These are phyloP conservation scores for Peziza echinospora DNA, from an alignment of 495 filamentous ascomycete genomes.

Conservation along the genomic window DNA sequence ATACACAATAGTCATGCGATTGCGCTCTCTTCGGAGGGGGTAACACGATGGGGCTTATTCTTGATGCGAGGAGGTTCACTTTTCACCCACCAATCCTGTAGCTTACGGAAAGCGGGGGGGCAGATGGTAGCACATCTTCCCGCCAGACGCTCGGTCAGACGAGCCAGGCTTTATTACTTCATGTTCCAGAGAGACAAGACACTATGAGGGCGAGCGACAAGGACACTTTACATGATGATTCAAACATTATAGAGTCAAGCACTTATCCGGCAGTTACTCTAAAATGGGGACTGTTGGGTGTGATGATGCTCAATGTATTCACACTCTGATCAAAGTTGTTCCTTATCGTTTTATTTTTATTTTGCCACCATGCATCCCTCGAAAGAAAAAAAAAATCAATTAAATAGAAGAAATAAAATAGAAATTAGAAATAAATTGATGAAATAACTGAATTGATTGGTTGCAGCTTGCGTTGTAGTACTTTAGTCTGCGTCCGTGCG, in stretches of 20 bases:
- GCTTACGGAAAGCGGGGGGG: conserved; percentile 11
- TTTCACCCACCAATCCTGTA: conserved; percentile 11
- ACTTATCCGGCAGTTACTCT: background rate
- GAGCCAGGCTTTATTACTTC: background rate
- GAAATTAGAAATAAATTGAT: no score
- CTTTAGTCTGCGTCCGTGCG: no score
- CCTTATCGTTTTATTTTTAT: background rate
- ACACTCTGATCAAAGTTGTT: background rate
- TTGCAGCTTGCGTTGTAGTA: no score
- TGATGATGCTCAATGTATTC: background rate
- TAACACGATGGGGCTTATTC: conserved; percentile 99
- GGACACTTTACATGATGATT: background rate
- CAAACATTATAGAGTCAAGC: background rate
- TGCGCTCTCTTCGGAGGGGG: conserved; percentile 39
- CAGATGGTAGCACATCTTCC: background rate
- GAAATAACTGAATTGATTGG: no score
- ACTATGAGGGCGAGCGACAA: background rate
- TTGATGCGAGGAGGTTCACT: conserved; percentile 72
- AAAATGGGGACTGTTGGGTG: background rate
- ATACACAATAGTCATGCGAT: conserved; percentile 97
- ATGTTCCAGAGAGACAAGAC: no score
- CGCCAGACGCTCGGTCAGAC: background rate
- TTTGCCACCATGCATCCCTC: no score
- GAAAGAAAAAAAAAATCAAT: no score
- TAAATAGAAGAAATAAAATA: no score